Conservation (phyloP, 805 yeast genomes). For the Candida sonorensis region DNA sequence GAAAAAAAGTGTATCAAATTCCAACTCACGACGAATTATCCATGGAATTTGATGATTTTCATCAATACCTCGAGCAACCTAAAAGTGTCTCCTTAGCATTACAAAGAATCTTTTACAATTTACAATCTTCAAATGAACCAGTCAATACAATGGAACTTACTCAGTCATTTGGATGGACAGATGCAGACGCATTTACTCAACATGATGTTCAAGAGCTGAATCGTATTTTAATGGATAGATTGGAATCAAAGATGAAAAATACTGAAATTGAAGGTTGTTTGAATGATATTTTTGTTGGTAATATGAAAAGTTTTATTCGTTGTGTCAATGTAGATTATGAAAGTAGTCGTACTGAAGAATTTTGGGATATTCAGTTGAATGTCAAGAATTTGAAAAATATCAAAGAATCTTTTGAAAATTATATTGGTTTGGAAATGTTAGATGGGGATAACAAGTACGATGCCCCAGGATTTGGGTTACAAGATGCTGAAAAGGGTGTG, state of each 20-base stretch:
- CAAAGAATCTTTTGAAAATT: constrained; percentile 72
- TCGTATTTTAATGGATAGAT: constrained; percentile 89
- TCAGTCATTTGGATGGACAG: constrained; percentile 94
- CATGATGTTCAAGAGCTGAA: constrained; percentile 97
- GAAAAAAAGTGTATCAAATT: constrained; percentile 81
- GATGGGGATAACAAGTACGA: constrained; percentile 95
- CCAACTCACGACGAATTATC: constrained; percentile 60
- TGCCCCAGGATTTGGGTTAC: constrained; percentile 84
- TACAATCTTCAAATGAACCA: constrained; percentile 67
- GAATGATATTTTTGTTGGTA: constrained; percentile 86
- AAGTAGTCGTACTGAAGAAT: constrained; percentile 86
- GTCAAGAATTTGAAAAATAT: constrained; percentile 77
- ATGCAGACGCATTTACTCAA: constrained; percentile 91
- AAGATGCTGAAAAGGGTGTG: constrained; percentile 96
- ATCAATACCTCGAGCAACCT: constrained; percentile 27
- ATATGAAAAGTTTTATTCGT: constrained; percentile 90
- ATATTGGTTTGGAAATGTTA: constrained; percentile 80
- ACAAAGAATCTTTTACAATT: constrained; percentile 78
- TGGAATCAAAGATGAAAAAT: constrained; percentile 88
- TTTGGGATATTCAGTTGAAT: constrained; percentile 96
- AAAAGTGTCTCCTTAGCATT: constrained; percentile 72
- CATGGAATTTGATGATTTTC: constrained; percentile 26
- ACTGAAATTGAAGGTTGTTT: constrained; percentile 70
- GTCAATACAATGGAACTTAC: constrained; percentile 85
- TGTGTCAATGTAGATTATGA: constrained; percentile 93